Conservation (phyloP, 176 grass and related monocot genomes). For the Coix lacrymajobi region DNA sequence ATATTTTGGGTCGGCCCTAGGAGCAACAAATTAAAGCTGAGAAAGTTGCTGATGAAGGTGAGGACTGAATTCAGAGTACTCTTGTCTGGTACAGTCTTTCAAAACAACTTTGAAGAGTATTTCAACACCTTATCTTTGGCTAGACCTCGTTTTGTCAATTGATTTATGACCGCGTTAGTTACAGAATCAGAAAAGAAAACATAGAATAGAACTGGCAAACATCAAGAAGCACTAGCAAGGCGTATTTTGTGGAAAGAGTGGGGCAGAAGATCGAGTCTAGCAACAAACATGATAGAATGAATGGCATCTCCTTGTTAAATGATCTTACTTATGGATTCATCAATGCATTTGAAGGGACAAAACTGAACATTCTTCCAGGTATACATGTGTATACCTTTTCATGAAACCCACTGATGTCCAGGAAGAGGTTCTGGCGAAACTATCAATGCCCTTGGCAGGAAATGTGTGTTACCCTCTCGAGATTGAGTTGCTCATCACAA, state of each 20-base stretch:
- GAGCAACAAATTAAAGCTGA: conserved; percentile 72
- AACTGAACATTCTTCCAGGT: conserved; percentile 62
- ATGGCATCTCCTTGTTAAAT: conserved; percentile 65
- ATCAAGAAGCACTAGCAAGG: conserved; percentile 54
- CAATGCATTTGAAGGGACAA: conserved; percentile 59
- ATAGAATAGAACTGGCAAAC: conserved; percentile 22
- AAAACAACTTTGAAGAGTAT: conserved; percentile 96
- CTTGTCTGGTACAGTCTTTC: conserved; percentile 86
- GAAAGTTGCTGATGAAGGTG: conserved; percentile 79
- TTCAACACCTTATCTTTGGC: conserved; percentile 93
- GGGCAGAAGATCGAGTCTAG: conserved; percentile 74
- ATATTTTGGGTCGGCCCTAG: no score
- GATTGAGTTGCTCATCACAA: conserved; percentile 64
- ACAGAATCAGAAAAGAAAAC: conserved; percentile 31
- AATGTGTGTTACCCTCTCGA: conserved; percentile 51
- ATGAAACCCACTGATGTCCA: conserved; percentile 62
- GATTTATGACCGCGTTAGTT: conserved; percentile 59
- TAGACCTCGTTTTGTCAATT: conserved; percentile 70
- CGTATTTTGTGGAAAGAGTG: conserved; percentile 67
- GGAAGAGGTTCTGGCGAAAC: conserved; percentile 47
- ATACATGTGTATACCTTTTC: conserved; percentile 71
- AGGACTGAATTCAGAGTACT: conserved; percentile 86
- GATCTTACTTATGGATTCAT: conserved; percentile 66
- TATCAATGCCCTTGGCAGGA: conserved; percentile 17
- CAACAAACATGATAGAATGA: conserved; percentile 31